These are phyloP conservation scores for Clarireedia paspali DNA, from an alignment of 2,329 filamentous ascomycete species.

Conservation along the genomic window DNA sequence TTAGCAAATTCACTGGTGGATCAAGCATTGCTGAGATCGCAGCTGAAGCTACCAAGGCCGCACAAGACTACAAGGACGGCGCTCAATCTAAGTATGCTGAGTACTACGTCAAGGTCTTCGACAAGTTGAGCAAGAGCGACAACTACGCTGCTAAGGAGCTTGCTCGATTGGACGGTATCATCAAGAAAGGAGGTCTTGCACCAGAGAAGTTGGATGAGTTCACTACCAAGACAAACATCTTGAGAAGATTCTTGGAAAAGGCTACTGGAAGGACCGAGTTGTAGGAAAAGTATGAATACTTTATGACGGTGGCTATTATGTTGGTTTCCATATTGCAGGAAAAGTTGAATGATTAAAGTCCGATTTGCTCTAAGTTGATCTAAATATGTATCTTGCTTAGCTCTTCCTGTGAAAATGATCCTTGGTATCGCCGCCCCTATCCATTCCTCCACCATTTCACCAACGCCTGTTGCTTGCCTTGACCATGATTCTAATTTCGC, in stretches of 20 bases:
- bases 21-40: constrained; percentile 53
- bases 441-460: neutral
- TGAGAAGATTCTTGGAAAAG: constrained; percentile 66
- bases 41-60: constrained; percentile 65
- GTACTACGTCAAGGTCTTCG: constrained; percentile 89
- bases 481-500: neutral
- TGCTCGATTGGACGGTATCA: constrained; percentile 66
- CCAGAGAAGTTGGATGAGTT: constrained; percentile 85
- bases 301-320: neutral
- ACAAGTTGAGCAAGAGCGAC: constrained; percentile 73
- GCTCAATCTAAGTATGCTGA: constrained; percentile 70
- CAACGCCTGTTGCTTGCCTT: neutral
- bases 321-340: neutral
- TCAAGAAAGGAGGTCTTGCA: constrained; percentile 80
- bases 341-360: constrained; percentile 1
- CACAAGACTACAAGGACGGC: constrained; percentile 54
- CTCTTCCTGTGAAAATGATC: neutral
- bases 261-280: constrained; percentile 52
- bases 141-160: constrained; percentile 82
- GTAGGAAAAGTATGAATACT: constrained; percentile 22
- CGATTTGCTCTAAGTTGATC: neutral
- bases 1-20: constrained; percentile 62
- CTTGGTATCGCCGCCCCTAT: neutral
- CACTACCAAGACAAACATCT: constrained; percentile 77
- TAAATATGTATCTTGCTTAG: too few relatives aligned